Conservation (phyloP, 164 flowering plant species). For the Echeveria elegans region DNA sequence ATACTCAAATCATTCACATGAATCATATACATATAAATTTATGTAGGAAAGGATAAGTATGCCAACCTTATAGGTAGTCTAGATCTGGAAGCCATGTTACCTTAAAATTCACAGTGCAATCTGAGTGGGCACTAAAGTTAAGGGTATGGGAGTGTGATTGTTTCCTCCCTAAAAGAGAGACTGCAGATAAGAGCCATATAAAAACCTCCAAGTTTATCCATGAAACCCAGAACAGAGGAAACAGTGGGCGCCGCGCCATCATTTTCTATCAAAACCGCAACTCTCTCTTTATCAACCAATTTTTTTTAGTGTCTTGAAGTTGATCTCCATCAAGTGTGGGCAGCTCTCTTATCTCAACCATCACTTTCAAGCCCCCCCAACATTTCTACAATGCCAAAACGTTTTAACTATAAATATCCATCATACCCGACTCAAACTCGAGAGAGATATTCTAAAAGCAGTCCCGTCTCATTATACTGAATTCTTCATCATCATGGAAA, state of each 20-base stretch:
- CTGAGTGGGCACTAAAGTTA: background rate
- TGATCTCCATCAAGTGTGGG: constrained; percentile 1
- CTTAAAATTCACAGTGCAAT: background rate
- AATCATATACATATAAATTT: background rate
- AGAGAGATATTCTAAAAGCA: background rate
- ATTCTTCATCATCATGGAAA: constrained; percentile 20
- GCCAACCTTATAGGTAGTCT: too few species aligned
- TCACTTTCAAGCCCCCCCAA: background rate
- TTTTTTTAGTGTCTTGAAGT: background rate
- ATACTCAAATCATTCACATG: background rate
- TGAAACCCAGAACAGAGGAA: background rate
- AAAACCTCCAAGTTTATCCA: background rate
- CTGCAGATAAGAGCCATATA: background rate
- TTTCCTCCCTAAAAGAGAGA: background rate
- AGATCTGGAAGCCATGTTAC: background rate
- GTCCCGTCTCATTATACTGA: background rate
- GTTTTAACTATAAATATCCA: background rate
- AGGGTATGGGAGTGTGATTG: background rate
- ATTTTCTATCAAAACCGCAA: background rate
- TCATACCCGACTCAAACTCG: background rate
- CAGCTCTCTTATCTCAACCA: constrained; percentile 1
- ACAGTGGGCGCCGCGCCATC: background rate
- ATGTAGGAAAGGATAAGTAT: background rate
- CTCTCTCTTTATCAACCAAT: background rate
- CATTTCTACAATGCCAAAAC: background rate